Evolutionary conservation across 805 yeast genomes (phyloP), one percentile per base, ranked within the genome.

Genomic region (Henningerozyma blattae): DNA sequence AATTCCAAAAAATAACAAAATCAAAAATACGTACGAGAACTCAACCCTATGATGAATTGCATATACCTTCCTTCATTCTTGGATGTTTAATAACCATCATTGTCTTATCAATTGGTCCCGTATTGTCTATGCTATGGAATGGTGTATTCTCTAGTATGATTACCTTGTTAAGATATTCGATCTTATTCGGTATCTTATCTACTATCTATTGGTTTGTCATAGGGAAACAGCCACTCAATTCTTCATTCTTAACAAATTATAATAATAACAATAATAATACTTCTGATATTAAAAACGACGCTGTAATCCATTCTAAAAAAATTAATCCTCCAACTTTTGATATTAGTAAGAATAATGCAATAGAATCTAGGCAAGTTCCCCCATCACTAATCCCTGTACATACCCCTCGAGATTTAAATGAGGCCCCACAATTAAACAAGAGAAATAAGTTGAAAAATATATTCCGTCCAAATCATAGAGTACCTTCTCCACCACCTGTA

Each of bases 131-230:
- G 15, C 34, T 51, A 9, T 27, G 48, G 5, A 54, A 55, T 14
- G 49, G 48, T n/a, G 18, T 48, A n/a, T 33, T 54, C 9, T 28
- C 50, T 5, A 47, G 52, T 19, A 35, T 47, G 15, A 15, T 51
- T 12, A 38, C 42, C 5, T 30, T 52, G 19, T 13, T 46, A 15
- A 45, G 43, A 31, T 47, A 42, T 32, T 15, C 37, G 15, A 39
- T 50, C 12, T 37, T 48, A n/a, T 38, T 43, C 19, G 51, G 50
- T 10, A 43, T 50, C 16, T 15, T 35, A 12, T 31, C 5, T 35
- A 40, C 14, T 42, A 42, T 10, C 33, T 41, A 13, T 8, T 38
- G 25, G 34, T 43, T 16, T 13, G 41, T 3, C 15, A 31, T 18
- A n/a, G 22, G 9, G 20, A 19, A 32, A 7, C n/a, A 12, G 12